These are phyloP conservation scores for Colletotrichum sp. DNA, from an alignment of 2,329 filamentous ascomycete species.

Conservation along the genomic window DNA sequence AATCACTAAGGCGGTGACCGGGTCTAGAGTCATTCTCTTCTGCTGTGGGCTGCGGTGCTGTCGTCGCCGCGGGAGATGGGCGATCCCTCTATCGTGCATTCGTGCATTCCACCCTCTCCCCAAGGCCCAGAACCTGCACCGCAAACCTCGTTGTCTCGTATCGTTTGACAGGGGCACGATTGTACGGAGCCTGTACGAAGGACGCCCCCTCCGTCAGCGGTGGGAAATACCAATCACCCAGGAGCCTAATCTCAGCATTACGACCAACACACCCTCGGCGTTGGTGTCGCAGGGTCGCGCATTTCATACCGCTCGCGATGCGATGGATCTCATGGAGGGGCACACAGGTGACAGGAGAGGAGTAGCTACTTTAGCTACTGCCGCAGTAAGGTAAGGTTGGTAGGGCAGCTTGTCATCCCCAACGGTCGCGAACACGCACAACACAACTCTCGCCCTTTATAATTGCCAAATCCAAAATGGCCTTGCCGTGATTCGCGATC, in stretches of 20 bases:
- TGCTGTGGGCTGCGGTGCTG: background rate
- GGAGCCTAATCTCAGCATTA: background rate
- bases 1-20: background rate
- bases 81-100: background rate
- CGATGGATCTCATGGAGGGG: background rate
- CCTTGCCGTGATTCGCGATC: conserved; percentile 1
- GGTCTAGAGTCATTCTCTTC: background rate
- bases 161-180: background rate
- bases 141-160: background rate
- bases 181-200: background rate
- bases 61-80: background rate
- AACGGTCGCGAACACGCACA: background rate
- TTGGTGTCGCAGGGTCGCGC: background rate
- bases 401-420: background rate
- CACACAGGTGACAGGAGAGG: background rate
- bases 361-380: background rate
- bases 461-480: background rate
- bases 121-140: background rate
- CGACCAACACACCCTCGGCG: background rate
- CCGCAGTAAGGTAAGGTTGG: background rate
- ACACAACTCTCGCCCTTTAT: background rate
- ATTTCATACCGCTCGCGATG: background rate
- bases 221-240: background rate
- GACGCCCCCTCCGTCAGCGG: background rate
- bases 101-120: background rate